Percentiles rank a stretch among this genome's conserved stretches.
These are phyloP conservation scores for Aspergillus homomorphus DNA, from an alignment of 495 filamentous ascomycete species.

Conservation along the genomic window DNA sequence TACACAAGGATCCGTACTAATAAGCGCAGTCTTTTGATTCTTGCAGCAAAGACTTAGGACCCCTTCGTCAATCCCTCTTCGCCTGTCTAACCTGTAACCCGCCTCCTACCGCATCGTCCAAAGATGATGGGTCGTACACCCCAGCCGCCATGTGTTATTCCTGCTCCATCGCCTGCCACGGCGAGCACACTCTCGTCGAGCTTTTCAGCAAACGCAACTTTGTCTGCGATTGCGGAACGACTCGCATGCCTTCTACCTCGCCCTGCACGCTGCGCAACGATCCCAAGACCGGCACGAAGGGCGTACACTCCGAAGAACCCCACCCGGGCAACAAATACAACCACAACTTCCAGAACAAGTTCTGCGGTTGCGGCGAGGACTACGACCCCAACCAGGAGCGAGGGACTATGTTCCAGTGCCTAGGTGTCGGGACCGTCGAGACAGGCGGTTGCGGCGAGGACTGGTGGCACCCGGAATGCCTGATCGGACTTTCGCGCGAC, in stretches of 20 bases:
- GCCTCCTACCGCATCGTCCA: constrained; percentile 51
- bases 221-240: constrained; percentile 94
- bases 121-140: constrained; percentile 54
- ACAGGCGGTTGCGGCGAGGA: constrained; percentile 94
- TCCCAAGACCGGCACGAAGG: constrained; percentile 67
- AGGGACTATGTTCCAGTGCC: constrained; percentile 98
- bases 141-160: constrained; percentile 91
- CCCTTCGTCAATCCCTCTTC: constrained; percentile 82
- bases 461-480: constrained; percentile 97
- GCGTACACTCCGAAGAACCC: constrained; percentile 71
- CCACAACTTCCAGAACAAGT: constrained; percentile 88
- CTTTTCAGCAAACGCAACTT: constrained; percentile 95
- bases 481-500: constrained; percentile 70
- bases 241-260: constrained; percentile 63
- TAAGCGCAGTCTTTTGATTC: constrained; percentile 73
- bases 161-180: constrained; percentile 94
- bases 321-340: constrained; percentile 81
- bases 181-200: constrained; percentile 91
- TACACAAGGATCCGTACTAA: constrained; percentile 5
- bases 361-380: constrained; percentile 83
- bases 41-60: constrained; percentile 83
- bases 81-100: constrained; percentile 93
- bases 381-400: constrained; percentile 85
- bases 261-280: constrained; percentile 79
- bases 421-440: constrained; percentile 75